Percentiles rank a stretch among this genome's conserved stretches.
These are phyloP conservation scores for Fonsecaea nubica DNA, from an alignment of 2,329 filamentous ascomycete species.

Conservation along the genomic window DNA sequence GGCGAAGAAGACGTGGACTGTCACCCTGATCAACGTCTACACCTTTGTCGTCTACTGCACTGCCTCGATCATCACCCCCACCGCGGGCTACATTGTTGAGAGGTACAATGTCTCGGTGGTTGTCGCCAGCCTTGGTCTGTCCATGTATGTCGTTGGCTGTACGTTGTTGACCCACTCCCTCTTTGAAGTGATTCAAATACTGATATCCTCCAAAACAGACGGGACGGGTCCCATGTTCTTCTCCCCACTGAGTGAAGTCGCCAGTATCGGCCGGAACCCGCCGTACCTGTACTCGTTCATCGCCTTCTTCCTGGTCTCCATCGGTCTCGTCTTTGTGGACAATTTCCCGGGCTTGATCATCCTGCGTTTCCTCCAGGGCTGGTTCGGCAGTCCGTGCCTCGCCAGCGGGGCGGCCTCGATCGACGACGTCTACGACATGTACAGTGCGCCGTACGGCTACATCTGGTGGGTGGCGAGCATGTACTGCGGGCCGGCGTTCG, in stretches of 20 bases:
- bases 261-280: constrained; percentile 69
- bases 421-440: constrained; percentile 58
- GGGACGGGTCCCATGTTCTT: constrained; percentile 67
- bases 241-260: constrained; percentile 71
- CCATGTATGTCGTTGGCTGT: constrained; percentile 45
- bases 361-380: constrained; percentile 68
- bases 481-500: constrained; percentile 41
- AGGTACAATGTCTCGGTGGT: constrained; percentile 42
- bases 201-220: constrained; percentile 40
- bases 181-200: not conserved
- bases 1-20: constrained; percentile 49
- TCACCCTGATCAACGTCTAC: constrained; percentile 49
- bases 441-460: constrained; percentile 64
- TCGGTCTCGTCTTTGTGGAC: constrained; percentile 68
- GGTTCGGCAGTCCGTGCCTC: constrained; percentile 70
- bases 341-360: constrained; percentile 70
- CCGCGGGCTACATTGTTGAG: constrained; percentile 38
- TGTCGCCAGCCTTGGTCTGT: constrained; percentile 44
- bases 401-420: constrained; percentile 61
- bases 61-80: constrained; percentile 45
- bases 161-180: constrained; percentile 6
- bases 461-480: constrained; percentile 62
- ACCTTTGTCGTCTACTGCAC: constrained; percentile 49
- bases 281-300: constrained; percentile 72
- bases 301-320: constrained; percentile 70